Evolutionary conservation across 176 grass and related monocot genomes (phyloP), one percentile per base, ranked within the genome.

Genomic region (Phoenix dactylifera): DNA sequence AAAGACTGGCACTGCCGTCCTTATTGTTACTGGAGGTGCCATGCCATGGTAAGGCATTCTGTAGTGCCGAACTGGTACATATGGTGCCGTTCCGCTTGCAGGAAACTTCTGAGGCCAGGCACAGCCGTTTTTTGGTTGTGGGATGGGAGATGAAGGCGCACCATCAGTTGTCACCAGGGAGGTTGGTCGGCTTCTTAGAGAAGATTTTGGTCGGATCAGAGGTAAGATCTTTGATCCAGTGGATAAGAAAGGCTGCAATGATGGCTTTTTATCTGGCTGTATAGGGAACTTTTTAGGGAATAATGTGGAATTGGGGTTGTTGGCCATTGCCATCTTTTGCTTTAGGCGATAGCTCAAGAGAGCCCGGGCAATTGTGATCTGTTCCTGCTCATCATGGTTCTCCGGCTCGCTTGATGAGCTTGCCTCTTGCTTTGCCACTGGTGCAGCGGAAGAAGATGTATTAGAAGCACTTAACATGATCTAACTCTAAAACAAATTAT

Each of bases 221-320:
- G 94, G 94, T 10, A 99, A 82, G 58, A 99, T 99, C 77, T 93
- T 99, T 0, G 94, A 95, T 64, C 83, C 80, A 60, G 74, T 88
- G 55, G 88, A 80, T 64, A 76, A 84, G 54, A 73, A 76, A 35
- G 84, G 71, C 65, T 86, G 82, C 55, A 59, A 15, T 54, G 80
- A 64, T 51, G 82, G 73, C 58, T 79, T 90, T 51, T 69, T 80
- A 28, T 84, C 80, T 63, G 66, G 73, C 20, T 83, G 84, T 70
- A 93, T 76, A 3, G 88, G 94, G 51, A 99, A 99, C 77, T 93
- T 99, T 74, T 86, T 89, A 15, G 88, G 94, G 20, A 99, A 99
- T 53, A 85, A 82, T 12, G 85, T 80, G 53, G 79, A 85, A 58
- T 85, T 62, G 12, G 88, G 94, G 73, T 99, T 89, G 62, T 82